These are phyloP conservation scores for Tremella fuciformis DNA, from an alignment of 768 basidiomycete genomes.

Conservation along the genomic window DNA sequence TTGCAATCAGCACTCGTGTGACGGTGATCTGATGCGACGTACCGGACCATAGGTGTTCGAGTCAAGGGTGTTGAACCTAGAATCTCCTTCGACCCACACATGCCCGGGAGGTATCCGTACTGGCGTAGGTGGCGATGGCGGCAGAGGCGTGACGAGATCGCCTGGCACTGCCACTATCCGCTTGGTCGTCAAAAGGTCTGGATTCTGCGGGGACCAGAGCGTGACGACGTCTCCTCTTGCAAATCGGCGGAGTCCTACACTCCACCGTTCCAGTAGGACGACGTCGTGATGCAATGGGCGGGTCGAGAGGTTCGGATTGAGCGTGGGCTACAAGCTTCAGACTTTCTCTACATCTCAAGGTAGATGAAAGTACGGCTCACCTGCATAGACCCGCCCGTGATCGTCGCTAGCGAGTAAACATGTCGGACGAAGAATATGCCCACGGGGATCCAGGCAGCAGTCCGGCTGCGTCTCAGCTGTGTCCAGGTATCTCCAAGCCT, in stretches of 20 bases:
- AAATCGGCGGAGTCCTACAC: constrained; percentile 30
- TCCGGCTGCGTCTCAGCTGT: constrained; percentile 26
- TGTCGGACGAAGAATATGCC: constrained; percentile 51
- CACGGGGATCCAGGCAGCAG: constrained; percentile 49
- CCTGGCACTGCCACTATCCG: constrained; percentile 52
- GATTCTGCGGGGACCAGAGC: constrained; percentile 51
- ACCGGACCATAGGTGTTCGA: constrained; percentile 53
- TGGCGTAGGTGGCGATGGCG: constrained; percentile 46
- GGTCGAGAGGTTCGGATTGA: constrained; percentile 46
- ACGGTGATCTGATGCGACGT: constrained; percentile 11
- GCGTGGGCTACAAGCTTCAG: constrained; percentile 45
- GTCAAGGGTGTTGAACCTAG: constrained; percentile 47
- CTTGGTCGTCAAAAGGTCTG: constrained; percentile 51
- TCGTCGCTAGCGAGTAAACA: constrained; percentile 48
- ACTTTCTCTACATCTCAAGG: not conserved
- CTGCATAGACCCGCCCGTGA: constrained; percentile 50
- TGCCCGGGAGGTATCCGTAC: constrained; percentile 51
- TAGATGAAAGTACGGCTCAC: constrained; percentile 18
- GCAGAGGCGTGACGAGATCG: constrained; percentile 49
- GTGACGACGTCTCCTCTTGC: constrained; percentile 50
- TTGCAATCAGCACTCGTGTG: constrained; percentile 6
- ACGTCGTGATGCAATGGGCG: constrained; percentile 48
- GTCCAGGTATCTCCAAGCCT: too few relatives aligned
- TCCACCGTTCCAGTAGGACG: constrained; percentile 50
- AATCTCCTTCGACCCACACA: constrained; percentile 54